Base-by-base conservation (phyloP, 768 basidiomycete genomes). In the Psilocybe sp. region DNA sequence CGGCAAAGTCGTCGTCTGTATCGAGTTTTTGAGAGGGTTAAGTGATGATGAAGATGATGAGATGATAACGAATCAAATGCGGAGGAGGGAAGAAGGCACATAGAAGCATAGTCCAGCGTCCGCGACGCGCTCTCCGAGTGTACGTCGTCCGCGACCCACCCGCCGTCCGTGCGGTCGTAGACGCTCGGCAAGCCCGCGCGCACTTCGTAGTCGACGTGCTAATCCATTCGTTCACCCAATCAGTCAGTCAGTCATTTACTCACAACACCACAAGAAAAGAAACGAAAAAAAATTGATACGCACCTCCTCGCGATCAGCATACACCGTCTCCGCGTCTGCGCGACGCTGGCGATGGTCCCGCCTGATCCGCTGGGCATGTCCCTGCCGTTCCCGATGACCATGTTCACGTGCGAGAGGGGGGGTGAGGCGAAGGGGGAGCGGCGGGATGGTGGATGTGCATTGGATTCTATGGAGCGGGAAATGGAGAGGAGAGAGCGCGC, bases 91-190 rank as follows among this genome's bases (percentile, higher is more conserved):
- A 28, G 39, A 49, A 18, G 13, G 10, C 18, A 66, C 79, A 49
- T 57, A 88, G 88, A 92, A 0, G 89, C 80, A 60, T 90, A 91
- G 59, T 84, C 88, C 5, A 92, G 71, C 0, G 88, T 92, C 41
- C 89, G 75, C 13, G 87, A 89, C 12, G 78, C 89, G 23, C 88
- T 80, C 59, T 92, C 89, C 0, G 87, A 85, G 60, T 92, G 89
- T 14, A 87, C 64, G 53, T 92, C 88, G 47, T 82, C 75, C 1
- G 85, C 89, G 1, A 92, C 89, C 81, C 84, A 92, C 7, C 88
- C 89, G 14, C 78, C 74, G 19, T 73, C 61, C 9, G 69, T 52
- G 18, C 58, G 56, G 28, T 59, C 76, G 56, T 90, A 92, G n/a
- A 81, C 78, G 0, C 84, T 79, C 0, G 82, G 80, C 16, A 92